A percentile compares a stretch with the other conserved stretches of the same genome.
Evolutionary conservation across 2,329 filamentous ascomycete genomes (phyloP).

Genomic region (Stemphylium vesicarium): DNA sequence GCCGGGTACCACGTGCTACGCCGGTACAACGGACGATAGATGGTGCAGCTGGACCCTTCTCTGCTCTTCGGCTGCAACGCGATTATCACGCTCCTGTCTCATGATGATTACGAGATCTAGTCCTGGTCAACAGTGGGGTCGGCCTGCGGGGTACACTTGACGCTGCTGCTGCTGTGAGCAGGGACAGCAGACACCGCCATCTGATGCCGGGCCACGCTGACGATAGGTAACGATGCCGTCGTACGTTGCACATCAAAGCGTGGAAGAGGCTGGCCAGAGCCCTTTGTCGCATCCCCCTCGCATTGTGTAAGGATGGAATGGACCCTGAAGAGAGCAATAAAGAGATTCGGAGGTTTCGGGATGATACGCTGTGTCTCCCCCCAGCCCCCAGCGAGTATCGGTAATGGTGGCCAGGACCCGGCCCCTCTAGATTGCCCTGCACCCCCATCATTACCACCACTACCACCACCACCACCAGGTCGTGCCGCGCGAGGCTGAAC

Average conservation of each 20-base stretch:
- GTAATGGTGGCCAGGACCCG: slow-evolving; percentile 12
- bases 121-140: neutral
- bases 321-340: slow-evolving; percentile 4
- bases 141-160: slow-evolving; percentile 1
- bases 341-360: slow-evolving; percentile 15
- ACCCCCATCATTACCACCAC: neutral
- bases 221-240: neutral
- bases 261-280: neutral
- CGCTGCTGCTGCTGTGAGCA: neutral
- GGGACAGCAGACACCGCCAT: slow-evolving; percentile 9
- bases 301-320: slow-evolving; percentile 4
- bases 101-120: neutral
- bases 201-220: slow-evolving; percentile 12
- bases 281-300: neutral
- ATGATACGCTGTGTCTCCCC: slow-evolving; percentile 2
- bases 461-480: slow-evolving; percentile 6
- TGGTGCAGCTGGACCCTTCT: neutral
- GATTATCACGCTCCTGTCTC: neutral
- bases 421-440: slow-evolving; percentile 19
- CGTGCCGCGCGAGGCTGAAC: slow-evolving; percentile 33
- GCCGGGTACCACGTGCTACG: slow-evolving; percentile 3
- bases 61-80: neutral
- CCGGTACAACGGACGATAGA: neutral
- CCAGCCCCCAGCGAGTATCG: slow-evolving; percentile 1
- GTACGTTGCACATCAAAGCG: slow-evolving; percentile 5